phyloP scores from a whole-genome alignment of 441 rosid genomes.

The Erodium chrysanthum region DNA sequence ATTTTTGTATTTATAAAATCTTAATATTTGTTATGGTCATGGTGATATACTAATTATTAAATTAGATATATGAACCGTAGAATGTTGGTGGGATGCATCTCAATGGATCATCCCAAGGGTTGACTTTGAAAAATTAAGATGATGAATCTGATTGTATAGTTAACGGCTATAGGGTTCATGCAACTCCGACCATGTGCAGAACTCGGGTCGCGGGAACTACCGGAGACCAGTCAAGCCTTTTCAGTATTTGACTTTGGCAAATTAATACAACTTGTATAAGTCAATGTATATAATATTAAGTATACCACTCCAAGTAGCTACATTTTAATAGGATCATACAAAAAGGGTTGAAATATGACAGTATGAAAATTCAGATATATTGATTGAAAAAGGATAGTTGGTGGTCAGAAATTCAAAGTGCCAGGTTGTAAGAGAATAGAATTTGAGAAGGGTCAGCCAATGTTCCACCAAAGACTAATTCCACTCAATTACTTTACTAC shows the following conservation, averaged over 20 bases:
- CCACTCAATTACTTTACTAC: neutral
- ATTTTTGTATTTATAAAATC: too few species aligned
- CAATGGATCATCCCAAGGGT: neutral
- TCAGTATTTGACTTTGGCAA: neutral
- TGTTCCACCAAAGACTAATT: neutral
- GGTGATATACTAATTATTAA: too few species aligned
- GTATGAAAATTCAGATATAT: too few species aligned
- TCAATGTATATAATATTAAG: neutral
- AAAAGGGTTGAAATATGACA: neutral
- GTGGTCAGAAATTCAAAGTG: neutral
- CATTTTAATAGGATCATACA: neutral
- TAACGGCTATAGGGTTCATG: neutral
- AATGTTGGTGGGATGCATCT: neutral
- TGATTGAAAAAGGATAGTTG: neutral
- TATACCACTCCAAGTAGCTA: neutral
- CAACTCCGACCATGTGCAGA: neutral
- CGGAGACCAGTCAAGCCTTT: neutral
- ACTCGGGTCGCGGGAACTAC: neutral
- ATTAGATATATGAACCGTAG: neutral
- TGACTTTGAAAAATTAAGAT: neutral
- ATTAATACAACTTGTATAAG: constrained; percentile 1
- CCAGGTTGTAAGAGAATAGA: neutral
- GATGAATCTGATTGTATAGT: neutral
- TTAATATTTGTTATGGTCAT: too few species aligned
- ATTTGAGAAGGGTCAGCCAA: neutral